These are phyloP conservation scores for Daldinia bambusicola DNA, from an alignment of 495 filamentous ascomycete species.

Conservation along the genomic window DNA sequence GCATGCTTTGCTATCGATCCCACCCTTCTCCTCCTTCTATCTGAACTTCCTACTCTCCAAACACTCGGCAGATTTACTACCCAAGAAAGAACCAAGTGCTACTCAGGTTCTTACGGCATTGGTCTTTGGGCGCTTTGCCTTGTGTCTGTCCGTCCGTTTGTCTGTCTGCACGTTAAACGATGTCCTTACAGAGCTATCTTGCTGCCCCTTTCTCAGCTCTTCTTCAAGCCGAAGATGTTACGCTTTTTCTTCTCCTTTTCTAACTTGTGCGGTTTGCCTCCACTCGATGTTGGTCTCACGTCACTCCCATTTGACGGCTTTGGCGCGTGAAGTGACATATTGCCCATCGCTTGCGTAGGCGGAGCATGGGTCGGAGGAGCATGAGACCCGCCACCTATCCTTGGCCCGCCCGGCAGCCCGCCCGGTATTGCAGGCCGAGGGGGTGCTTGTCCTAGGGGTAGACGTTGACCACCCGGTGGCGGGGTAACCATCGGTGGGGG, in stretches of 20 bases:
- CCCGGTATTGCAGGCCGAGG: slow-evolving; percentile 32
- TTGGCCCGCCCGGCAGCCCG: slow-evolving; percentile 43
- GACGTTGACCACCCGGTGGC: slow-evolving; percentile 51
- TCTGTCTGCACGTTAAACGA: not conserved
- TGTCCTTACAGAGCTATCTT: not conserved
- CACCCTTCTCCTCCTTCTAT: slow-evolving; percentile 6
- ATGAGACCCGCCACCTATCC: slow-evolving; percentile 41
- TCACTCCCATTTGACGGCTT: slow-evolving; percentile 40
- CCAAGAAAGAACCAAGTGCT: slow-evolving; percentile 5
- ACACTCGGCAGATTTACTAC: slow-evolving; percentile 3
- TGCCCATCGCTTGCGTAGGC: slow-evolving; percentile 67
- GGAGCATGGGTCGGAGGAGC: slow-evolving; percentile 62
- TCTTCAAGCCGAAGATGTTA: slow-evolving; percentile 79
- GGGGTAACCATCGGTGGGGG: slow-evolving; percentile 57
- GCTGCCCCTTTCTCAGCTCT: slow-evolving; percentile 37
- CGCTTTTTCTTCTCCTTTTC: slow-evolving; percentile 79
- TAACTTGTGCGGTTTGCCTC: slow-evolving; percentile 58
- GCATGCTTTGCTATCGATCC: slow-evolving; percentile 1
- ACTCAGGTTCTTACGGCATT: not conserved
- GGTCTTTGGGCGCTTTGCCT: not conserved
- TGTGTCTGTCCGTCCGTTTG: not conserved
- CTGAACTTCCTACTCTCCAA: slow-evolving; percentile 19
- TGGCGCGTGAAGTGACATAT: slow-evolving; percentile 64
- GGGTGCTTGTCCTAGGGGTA: slow-evolving; percentile 41
- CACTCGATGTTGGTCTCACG: slow-evolving; percentile 50